A percentile compares a stretch with the other conserved stretches of the same genome.
These are phyloP conservation scores for Poa annua DNA, from an alignment of 176 grass and related monocot genomes.

Conservation along the genomic window DNA sequence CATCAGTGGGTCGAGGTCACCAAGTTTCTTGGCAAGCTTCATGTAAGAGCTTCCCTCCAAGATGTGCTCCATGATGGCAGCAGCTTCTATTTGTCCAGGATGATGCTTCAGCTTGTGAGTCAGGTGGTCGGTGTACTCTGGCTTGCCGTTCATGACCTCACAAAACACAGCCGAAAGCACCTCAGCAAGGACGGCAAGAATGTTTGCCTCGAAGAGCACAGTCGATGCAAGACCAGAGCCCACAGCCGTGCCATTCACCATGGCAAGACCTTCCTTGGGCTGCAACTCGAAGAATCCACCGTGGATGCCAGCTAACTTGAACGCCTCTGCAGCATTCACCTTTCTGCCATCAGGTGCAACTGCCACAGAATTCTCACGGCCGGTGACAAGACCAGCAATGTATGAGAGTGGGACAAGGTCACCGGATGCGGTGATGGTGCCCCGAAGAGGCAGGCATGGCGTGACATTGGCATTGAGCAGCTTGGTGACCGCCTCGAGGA, in stretches of 20 bases:
- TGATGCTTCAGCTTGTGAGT: conserved; percentile 44
- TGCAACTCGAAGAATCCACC: conserved; percentile 55
- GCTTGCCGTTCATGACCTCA: conserved; percentile 8
- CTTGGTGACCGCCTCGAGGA: neutral
- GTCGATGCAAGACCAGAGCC: conserved; percentile 75
- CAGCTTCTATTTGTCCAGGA: conserved; percentile 77
- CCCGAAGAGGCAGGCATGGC: neutral
- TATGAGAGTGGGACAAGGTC: neutral
- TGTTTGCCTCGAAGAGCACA: conserved; percentile 64
- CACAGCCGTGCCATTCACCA: conserved; percentile 77
- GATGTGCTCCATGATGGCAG: conserved; percentile 17
- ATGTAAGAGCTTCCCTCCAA: conserved; percentile 68
- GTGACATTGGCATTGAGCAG: conserved; percentile 10
- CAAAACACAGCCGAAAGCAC: conserved; percentile 1
- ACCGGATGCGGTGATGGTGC: neutral
- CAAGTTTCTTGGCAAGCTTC: conserved; percentile 66
- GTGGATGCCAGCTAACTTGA: neutral
- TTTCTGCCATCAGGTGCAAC: neutral
- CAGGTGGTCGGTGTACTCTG: neutral
- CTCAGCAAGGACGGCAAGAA: conserved; percentile 42
- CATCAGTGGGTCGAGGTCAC: conserved; percentile 72
- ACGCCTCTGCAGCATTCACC: conserved; percentile 4
- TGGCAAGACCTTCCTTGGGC: conserved; percentile 76
- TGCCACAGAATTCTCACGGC: neutral
- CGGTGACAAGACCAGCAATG: neutral